phyloP scores from a whole-genome alignment of 768 basidiomycete species.

The Cystobasidium onofrii region DNA sequence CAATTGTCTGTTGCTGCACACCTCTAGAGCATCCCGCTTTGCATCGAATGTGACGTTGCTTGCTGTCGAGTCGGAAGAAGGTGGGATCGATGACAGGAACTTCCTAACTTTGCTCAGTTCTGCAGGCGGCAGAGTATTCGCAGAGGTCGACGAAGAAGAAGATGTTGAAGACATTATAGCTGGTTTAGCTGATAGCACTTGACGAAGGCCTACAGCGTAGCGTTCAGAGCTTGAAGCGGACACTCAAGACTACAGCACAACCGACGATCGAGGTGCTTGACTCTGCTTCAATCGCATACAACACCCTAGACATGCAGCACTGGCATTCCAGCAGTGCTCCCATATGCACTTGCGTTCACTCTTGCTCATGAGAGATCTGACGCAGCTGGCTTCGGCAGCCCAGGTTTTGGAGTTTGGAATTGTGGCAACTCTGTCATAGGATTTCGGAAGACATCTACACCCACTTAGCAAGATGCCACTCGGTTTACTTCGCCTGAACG shows the following conservation, averaged over 20 bases:
- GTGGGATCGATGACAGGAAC: slow-evolving; percentile 21
- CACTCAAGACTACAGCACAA: too few species aligned
- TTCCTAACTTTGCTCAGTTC: slow-evolving; percentile 10
- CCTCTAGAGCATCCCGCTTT: slow-evolving; percentile 21
- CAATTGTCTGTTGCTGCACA: too few species aligned
- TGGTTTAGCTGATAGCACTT: too few species aligned
- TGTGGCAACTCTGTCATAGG: background rate
- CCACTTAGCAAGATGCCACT: slow-evolving; percentile 15
- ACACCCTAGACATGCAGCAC: background rate
- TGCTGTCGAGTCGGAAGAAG: background rate
- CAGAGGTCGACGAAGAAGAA: background rate
- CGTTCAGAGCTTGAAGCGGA: too few species aligned
- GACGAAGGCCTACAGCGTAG: too few species aligned
- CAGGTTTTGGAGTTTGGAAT: background rate
- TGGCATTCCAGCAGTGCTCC: background rate
- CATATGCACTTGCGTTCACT: background rate
- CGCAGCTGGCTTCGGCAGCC: background rate
- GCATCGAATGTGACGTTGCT: slow-evolving; percentile 30
- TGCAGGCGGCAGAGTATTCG: background rate
- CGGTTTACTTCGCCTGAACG: background rate
- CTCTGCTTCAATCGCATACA: background rate
- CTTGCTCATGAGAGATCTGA: background rate
- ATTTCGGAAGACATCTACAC: background rate
- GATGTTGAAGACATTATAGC: background rate
- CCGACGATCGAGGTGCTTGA: background rate